Base-by-base conservation (phyloP, 2,329 filamentous ascomycete genomes). In the Pseudogymnoascus sp. region DNA sequence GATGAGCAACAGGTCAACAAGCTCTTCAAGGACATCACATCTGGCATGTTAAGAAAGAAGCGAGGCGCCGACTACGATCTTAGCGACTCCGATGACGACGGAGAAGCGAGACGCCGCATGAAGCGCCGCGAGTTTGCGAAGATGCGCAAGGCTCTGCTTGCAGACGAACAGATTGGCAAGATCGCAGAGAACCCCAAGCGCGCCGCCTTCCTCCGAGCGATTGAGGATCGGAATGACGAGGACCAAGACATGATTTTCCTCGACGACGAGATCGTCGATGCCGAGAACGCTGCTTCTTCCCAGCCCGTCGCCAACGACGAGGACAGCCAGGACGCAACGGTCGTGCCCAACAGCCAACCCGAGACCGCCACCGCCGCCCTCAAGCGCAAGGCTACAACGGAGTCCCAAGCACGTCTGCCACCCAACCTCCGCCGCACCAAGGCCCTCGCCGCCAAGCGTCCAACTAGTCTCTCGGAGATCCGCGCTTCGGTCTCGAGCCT, bases 1-100 rank as follows among this genome's bases (percentile, higher is more conserved):
- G 91, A 97, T 68, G 91, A 96, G 72, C 91, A 93, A 68, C 85
- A 90, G 66, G 88, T 97, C 12, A 89, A 92, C 68, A 94, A 94
- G 76, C 82, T 99, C 59, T 91, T 94, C 80, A 92, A 90, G 68
- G 93, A 97, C 71, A 88, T 99, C 68, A 94, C 90, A 4, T 95
- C 88, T 11, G 94, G 94, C 58, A 88, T 86, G 73, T 82, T 99
- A 58, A 88, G 92, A 9, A 87, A 90, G 64, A 93, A 95, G 72
- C 86, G 83, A 70, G 89, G 87, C 64, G 82, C 89, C 71, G 89
- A 92, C 68, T 87, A 92, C 64, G 89, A 93, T 68, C 82, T 96
- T 20, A 92, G 91, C 4, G 94, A 97, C 72, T 93, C 90, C 2
- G 93, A 97, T 66, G 93, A 97, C 67, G 91, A 89, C 65, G 84